Evolutionary conservation across 176 grass and related monocot genomes (phyloP).

Genomic region (Rhynchospora breviuscula): DNA sequence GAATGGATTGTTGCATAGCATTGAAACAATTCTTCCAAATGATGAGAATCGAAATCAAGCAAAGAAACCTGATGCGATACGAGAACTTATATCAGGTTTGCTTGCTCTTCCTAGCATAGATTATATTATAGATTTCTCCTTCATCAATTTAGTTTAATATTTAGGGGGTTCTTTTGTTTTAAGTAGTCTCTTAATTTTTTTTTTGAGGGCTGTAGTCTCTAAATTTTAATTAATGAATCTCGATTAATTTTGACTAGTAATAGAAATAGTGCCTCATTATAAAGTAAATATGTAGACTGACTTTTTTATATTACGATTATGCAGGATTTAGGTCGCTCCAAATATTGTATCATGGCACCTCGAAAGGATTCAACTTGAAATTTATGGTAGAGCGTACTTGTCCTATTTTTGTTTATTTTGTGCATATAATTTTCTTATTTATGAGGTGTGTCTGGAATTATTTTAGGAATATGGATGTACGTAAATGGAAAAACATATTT

Average conservation of each 20-base stretch:
- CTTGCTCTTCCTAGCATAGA: background rate
- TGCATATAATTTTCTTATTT: background rate
- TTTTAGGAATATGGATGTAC: background rate
- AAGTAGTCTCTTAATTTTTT: too few species aligned
- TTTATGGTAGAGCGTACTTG: background rate
- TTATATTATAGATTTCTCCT: background rate
- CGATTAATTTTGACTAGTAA: too few species aligned
- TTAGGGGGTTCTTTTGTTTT: background rate
- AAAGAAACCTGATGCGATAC: background rate
- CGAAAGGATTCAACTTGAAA: constrained; percentile 17
- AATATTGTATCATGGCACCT: background rate
- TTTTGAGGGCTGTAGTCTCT: too few species aligned
- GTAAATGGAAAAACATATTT: background rate
- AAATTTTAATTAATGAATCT: background rate
- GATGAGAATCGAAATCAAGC: background rate
- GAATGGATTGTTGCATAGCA: background rate
- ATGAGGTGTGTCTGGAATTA: background rate
- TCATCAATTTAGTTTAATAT: background rate
- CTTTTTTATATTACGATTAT: background rate
- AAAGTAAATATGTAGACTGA: background rate
- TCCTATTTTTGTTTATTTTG: background rate
- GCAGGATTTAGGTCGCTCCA: constrained; percentile 5
- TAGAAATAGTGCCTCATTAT: background rate
- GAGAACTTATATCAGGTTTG: constrained; percentile 17
- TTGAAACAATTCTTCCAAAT: background rate